Base-by-base conservation (phyloP, 83 land plant species). In the Picea abies region DNA sequence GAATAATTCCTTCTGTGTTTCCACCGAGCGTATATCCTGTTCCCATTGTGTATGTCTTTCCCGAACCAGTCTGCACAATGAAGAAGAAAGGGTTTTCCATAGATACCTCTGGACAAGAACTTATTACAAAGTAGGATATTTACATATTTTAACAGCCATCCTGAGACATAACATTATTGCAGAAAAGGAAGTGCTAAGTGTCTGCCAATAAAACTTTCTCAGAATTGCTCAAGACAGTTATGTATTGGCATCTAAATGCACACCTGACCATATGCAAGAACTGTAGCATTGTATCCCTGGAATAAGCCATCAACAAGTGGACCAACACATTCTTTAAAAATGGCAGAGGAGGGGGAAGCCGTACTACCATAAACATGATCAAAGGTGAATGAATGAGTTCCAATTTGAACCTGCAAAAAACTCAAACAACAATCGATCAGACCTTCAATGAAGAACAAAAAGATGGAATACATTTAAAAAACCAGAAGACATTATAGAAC, bases 191-290 rank as follows among this genome's bases (percentile, higher is more conserved):
- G 56, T 20, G 4, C 49, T 44, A 41, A 17, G 11, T 39, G 8
- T 41, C 44, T 41, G 47, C 44, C 35, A 71, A 19, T 37, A 71
- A 71, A 71, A 39, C 41, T 39, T 2, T 32, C 75, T 17, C 10
- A 32, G 19, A 70, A 70, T 44, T 17, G 15, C 49, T 35, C 47
- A 70, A 25, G 8, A 39, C 75, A 70, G n/a, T 44, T 44, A 47
- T 16, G n/a, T 37, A 82, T 56, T 11, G 35, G 23, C 77, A 63
- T 68, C 56, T 16, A n/a, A 65, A 67, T 49, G 58, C 37, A 16
- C 14, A 94, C 99, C 97, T 97, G 99, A 11, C 99, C 99, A 87
- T 97, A 97, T 9, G 99, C 99, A 64, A 97, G 91, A 49, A 97
- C 99, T 14, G 99, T 97, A 5, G 99, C 99, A 91, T 97, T 97